Conservation (phyloP, 306 rosid genomes). For the Prunus kanzakura region DNA sequence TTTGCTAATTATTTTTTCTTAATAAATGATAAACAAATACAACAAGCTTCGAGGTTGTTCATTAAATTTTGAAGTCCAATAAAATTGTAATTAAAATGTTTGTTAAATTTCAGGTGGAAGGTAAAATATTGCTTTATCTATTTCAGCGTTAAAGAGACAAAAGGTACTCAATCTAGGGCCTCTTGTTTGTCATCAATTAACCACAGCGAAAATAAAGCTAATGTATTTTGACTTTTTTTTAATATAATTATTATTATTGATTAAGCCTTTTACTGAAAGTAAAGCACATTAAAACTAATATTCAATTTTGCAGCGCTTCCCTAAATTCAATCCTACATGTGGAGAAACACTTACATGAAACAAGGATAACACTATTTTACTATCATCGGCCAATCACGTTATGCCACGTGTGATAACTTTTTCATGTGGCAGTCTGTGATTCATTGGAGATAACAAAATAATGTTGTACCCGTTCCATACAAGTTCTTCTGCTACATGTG, state of each 20-base stretch:
- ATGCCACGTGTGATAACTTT: too few species aligned
- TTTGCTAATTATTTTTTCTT: too few species aligned
- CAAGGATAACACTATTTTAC: too few species aligned
- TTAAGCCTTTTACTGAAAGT: conserved; percentile 1
- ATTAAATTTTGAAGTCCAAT: neutral
- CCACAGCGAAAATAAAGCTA: neutral
- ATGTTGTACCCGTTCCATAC: fast-evolving
- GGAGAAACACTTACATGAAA: too few species aligned
- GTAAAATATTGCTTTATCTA: neutral
- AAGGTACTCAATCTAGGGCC: neutral
- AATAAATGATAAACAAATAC: too few species aligned
- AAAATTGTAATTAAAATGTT: neutral
- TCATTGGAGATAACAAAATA: too few species aligned
- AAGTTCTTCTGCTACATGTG: too few species aligned
- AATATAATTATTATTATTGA: neutral
- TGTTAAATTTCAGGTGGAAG: neutral
- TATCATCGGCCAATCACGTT: too few species aligned
- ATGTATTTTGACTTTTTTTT: neutral
- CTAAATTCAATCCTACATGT: too few species aligned
- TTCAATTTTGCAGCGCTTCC: neutral
- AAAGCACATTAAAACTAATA: neutral
- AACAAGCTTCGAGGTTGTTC: neutral
- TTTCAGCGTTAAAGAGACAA: neutral
- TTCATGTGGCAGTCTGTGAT: too few species aligned
- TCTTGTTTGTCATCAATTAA: neutral